Evolutionary conservation across 495 filamentous ascomycete species (phyloP).

Genomic region (Bathelium albidoporum): DNA sequence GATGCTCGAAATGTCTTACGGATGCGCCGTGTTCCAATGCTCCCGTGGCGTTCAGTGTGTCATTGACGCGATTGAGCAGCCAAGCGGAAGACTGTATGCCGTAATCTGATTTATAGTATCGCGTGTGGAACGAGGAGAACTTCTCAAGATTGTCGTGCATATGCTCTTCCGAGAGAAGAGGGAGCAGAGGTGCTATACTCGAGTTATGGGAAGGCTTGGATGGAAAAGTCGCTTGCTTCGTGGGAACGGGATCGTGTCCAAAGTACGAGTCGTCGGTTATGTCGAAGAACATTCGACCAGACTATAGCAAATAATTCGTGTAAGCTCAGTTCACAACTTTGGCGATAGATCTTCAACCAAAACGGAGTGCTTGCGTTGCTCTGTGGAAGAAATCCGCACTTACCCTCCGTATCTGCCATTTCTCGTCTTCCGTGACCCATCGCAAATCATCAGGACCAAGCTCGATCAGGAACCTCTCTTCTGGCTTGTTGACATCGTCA

Average conservation of each 20-base stretch:
- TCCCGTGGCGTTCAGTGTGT: conserved; percentile 57
- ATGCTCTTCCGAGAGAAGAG: conserved; percentile 59
- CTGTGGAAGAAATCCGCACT: conserved; percentile 21
- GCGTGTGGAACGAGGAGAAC: conserved; percentile 75
- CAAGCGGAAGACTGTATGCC: conserved; percentile 84
- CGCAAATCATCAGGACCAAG: conserved; percentile 69
- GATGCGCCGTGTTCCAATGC: conserved; percentile 57
- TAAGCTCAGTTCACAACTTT: conserved; percentile 4
- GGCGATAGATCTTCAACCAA: neutral
- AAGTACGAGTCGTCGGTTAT: conserved; percentile 64
- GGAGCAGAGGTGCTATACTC: conserved; percentile 55
- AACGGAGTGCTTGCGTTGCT: neutral
- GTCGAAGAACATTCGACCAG: conserved; percentile 87
- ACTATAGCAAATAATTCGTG: conserved; percentile 35
- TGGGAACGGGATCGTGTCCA: conserved; percentile 31
- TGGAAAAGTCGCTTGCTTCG: conserved; percentile 51
- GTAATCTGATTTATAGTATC: conserved; percentile 80
- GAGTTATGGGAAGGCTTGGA: conserved; percentile 52
- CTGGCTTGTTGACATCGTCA: neutral
- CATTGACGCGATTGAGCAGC: conserved; percentile 67
- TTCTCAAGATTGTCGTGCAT: conserved; percentile 69
- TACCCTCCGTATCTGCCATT: conserved; percentile 83
- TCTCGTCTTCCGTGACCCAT: conserved; percentile 90
- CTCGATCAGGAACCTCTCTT: conserved; percentile 67
- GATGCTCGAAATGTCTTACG: conserved; percentile 65